Conservation (phyloP, 2,329 filamentous ascomycete species). For the Nemania sp. region DNA sequence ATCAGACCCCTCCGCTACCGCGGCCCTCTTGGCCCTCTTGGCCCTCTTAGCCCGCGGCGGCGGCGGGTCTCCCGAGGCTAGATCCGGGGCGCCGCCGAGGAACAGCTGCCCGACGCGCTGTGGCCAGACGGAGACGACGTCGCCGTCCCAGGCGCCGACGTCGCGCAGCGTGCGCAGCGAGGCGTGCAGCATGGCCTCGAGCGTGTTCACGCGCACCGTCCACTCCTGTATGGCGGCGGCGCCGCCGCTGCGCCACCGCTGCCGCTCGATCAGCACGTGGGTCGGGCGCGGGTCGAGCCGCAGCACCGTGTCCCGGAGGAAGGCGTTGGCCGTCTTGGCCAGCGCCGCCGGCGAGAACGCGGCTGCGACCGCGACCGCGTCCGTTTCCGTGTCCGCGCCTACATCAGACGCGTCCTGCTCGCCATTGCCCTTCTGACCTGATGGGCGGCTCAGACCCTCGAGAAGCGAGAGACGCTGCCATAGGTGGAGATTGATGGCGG, state of each 20-base stretch:
- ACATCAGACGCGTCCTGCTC: neutral
- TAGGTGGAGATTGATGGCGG: slow-evolving; percentile 33
- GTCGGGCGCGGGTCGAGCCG: slow-evolving; percentile 66
- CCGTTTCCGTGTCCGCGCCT: no score
- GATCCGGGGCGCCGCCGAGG: slow-evolving; percentile 7
- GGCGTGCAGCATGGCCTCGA: slow-evolving; percentile 82
- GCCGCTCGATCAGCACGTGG: slow-evolving; percentile 70
- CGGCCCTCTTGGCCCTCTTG: no score
- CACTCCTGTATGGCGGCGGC: slow-evolving; percentile 73
- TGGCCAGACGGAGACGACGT: slow-evolving; percentile 48
- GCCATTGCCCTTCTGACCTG: neutral
- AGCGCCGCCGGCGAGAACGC: slow-evolving; percentile 44
- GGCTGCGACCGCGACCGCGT: neutral
- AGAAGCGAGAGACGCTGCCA: slow-evolving; percentile 42
- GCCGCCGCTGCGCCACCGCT: slow-evolving; percentile 67
- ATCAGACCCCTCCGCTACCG: no score
- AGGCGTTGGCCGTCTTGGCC: slow-evolving; percentile 40
- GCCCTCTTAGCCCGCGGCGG: slow-evolving; percentile 1
- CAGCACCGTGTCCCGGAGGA: slow-evolving; percentile 46
- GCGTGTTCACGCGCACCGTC: slow-evolving; percentile 80
- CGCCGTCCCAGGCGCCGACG: slow-evolving; percentile 48
- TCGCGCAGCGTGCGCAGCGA: slow-evolving; percentile 61
- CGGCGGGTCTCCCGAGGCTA: neutral
- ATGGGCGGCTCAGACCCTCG: neutral
- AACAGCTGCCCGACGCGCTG: slow-evolving; percentile 40